Evolutionary conservation across 768 basidiomycete genomes (phyloP).

Genomic region (Mycena latifolia): DNA sequence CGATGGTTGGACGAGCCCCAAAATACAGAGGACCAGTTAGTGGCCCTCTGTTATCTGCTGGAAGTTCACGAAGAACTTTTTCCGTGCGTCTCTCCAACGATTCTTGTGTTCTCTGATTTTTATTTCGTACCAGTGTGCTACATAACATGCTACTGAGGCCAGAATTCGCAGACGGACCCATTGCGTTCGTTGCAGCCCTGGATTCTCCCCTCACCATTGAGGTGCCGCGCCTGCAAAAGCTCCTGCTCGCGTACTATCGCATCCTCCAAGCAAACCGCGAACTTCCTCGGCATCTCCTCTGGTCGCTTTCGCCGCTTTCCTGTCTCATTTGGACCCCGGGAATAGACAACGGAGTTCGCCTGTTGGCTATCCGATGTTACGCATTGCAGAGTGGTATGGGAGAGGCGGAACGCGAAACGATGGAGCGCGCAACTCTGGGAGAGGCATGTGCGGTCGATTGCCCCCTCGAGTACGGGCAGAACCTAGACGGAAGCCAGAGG

Average conservation of each 20-base stretch:
- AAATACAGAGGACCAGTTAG: constrained; percentile 62
- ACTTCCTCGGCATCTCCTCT: constrained; percentile 67
- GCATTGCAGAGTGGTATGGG: constrained; percentile 82
- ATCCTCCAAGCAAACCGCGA: constrained; percentile 76
- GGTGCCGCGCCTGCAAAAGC: constrained; percentile 24
- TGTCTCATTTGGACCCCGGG: constrained; percentile 56
- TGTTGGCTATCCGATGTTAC: constrained; percentile 85
- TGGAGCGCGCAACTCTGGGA: constrained; percentile 75
- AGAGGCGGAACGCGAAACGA: constrained; percentile 71
- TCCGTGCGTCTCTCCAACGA: no score
- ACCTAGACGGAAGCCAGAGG: constrained; percentile 58
- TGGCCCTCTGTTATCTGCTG: constrained; percentile 72
- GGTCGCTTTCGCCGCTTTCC: constrained; percentile 71
- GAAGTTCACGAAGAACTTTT: constrained; percentile 80
- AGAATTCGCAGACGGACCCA: constrained; percentile 63
- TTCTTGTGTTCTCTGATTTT: constrained; percentile 13
- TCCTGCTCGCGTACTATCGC: neutral
- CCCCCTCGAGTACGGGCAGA: constrained; percentile 65
- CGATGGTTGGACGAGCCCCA: constrained; percentile 78
- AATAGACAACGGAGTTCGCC: constrained; percentile 71
- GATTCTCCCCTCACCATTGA: constrained; percentile 51
- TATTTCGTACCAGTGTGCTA: constrained; percentile 60
- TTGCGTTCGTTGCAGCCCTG: constrained; percentile 57
- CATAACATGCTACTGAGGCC: constrained; percentile 61
- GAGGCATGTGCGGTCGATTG: constrained; percentile 72